Evolutionary conservation across 257 asterid species (phyloP), one percentile per base, ranked within the genome.

Genomic region (Solanum habrochaites): DNA sequence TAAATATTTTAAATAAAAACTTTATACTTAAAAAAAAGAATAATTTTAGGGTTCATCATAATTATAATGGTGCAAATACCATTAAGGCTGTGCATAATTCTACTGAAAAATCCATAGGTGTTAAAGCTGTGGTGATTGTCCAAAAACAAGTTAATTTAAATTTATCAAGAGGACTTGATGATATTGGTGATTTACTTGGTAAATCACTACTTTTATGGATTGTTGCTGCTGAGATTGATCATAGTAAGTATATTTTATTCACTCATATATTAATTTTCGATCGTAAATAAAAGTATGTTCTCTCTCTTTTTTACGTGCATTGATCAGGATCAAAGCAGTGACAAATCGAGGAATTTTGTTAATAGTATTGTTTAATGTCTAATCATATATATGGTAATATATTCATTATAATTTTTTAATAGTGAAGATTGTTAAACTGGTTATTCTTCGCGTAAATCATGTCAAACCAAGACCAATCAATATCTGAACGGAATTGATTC

Each of bases 111-210:
- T 20, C 91, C 8, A 86, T 89, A 20, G 52, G 43, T 3, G 91
- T 89, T 3, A 93, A 90, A 74, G 96, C 89, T 5, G 86, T 87
- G n/a, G 82, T 95, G 7, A 91, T 92, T 2, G 97, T 90, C 83
- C 90, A 88, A 37, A 83, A 87, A 14, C 89, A 94, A 5, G 89
- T 87, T 14, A n/a, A 83, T 69, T 23, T 88, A 7, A 25, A 40
- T 3, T 45, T 86, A 31, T 27, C 37, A 66, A 83, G 85, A 21
- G 89, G 75, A 11, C 29, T 32, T 49, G 91, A 88, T 66, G 90
- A 83, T 31, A 40, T 88, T 71, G 39, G 73, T 58, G 87, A 88
- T 32, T 67, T 88, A 27, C 85, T 88, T 27, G 90, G 90, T 23
- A 88, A 86, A 74, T 43, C 87, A 37, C 62, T 88, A 20, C 42